Evolutionary conservation across 116 monocot genomes (phyloP).

Genomic region (Papilionanthe hybrid): DNA sequence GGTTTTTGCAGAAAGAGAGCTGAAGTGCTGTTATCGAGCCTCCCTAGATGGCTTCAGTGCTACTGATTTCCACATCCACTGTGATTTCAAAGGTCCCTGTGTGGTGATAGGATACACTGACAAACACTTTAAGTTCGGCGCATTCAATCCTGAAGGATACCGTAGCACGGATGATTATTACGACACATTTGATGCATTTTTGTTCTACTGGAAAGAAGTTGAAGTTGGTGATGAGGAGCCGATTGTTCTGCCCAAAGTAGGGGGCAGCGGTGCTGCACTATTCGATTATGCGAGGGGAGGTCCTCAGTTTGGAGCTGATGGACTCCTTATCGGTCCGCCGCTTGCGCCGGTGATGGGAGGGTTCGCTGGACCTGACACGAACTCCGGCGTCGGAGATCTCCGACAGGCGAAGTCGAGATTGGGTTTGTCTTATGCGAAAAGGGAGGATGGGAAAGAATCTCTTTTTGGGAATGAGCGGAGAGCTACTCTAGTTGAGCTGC

Average conservation of each 20-base stretch:
- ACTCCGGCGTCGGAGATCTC: slow-evolving; percentile 75
- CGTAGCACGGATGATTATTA: slow-evolving; percentile 94
- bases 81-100: slow-evolving; percentile 88
- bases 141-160: slow-evolving; percentile 88
- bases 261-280: slow-evolving; percentile 88
- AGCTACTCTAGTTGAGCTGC: slow-evolving; percentile 63
- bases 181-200: slow-evolving; percentile 81
- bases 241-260: slow-evolving; percentile 59
- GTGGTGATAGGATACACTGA: slow-evolving; percentile 66
- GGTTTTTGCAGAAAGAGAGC: slow-evolving; percentile 46
- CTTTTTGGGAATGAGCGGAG: slow-evolving; percentile 66
- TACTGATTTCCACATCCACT: slow-evolving; percentile 41
- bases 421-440: slow-evolving; percentile 84
- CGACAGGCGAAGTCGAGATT: slow-evolving; percentile 79
- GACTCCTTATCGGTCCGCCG: slow-evolving; percentile 86
- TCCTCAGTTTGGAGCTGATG: slow-evolving; percentile 88
- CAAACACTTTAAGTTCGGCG: slow-evolving; percentile 70
- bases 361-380: slow-evolving; percentile 85
- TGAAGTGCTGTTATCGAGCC: slow-evolving; percentile 84
- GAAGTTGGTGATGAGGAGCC: slow-evolving; percentile 12
- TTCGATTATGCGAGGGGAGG: slow-evolving; percentile 96
- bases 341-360: slow-evolving; percentile 93
- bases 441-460: slow-evolving; percentile 82
- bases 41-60: slow-evolving; percentile 77
- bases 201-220: slow-evolving; percentile 72